Evolutionary conservation across 331 rosid genomes (phyloP).

Genomic region (Arachis monticola): DNA sequence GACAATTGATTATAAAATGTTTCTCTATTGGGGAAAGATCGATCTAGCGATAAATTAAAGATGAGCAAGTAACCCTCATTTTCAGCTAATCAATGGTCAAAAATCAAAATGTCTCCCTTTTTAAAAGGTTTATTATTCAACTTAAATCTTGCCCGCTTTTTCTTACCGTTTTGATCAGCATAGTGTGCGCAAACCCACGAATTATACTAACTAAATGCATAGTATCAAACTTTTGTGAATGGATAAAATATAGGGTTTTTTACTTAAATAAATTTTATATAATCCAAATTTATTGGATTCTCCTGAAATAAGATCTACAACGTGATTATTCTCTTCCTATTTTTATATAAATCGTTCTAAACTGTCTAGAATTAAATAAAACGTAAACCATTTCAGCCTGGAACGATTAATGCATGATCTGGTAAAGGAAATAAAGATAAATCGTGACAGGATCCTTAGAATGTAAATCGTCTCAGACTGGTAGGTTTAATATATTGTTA

Average conservation of each 20-base stretch:
- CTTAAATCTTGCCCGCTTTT: background rate
- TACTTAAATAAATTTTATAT: too few species aligned
- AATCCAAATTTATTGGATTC: too few species aligned
- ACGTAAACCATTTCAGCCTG: too few species aligned
- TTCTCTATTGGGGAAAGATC: background rate
- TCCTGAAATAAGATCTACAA: too few species aligned
- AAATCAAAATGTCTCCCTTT: background rate
- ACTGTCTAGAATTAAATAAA: too few species aligned
- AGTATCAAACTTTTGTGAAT: background rate
- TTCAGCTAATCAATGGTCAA: constrained; percentile 14
- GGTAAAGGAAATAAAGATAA: too few species aligned
- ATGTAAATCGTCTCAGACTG: too few species aligned
- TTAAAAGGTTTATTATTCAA: background rate
- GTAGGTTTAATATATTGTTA: too few species aligned
- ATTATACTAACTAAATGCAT: background rate
- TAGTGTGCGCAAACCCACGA: background rate
- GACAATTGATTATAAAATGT: constrained; percentile 34
- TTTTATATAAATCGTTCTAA: too few species aligned
- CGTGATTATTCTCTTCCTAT: too few species aligned
- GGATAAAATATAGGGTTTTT: background rate
- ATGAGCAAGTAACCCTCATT: constrained; percentile 1
- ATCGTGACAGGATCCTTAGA: too few species aligned
- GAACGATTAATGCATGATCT: too few species aligned
- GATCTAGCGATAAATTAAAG: background rate
- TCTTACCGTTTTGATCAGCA: background rate